Percentiles rank a stretch among this genome's conserved stretches.
Conservation (phyloP, 2,329 filamentous ascomycete genomes). For the Stemphylium lycopersici region DNA sequence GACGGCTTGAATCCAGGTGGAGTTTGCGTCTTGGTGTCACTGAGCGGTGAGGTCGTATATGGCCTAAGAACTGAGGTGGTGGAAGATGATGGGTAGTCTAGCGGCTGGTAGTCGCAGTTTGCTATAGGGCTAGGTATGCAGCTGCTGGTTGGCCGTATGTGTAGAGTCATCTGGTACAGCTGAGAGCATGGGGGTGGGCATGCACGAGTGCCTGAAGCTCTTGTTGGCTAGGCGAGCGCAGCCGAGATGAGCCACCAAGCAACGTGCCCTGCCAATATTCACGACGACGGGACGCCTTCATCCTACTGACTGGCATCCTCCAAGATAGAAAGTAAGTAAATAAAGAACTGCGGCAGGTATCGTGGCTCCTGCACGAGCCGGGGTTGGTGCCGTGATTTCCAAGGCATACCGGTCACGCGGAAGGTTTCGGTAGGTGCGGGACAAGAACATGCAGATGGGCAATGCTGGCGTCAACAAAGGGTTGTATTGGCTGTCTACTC, state of each 20-base stretch:
- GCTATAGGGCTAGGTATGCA: slow-evolving; percentile 3
- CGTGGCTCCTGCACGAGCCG: slow-evolving; percentile 9
- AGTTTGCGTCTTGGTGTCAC: too few species aligned
- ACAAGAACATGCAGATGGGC: slow-evolving; percentile 11
- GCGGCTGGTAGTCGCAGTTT: slow-evolving; percentile 3
- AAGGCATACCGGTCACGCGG: slow-evolving; percentile 23
- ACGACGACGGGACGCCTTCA: slow-evolving; percentile 14
- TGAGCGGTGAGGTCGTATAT: too few species aligned
- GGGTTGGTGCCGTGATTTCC: slow-evolving; percentile 9
- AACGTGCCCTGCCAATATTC: slow-evolving; percentile 13
- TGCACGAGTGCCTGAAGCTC: slow-evolving; percentile 7
- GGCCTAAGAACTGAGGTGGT: too few species aligned
- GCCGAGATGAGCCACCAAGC: slow-evolving; percentile 5
- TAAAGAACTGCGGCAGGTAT: not conserved
- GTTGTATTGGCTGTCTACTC: slow-evolving; percentile 9
- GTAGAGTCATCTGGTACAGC: slow-evolving; percentile 14
- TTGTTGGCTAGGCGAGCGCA: slow-evolving; percentile 8
- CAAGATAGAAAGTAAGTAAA: not conserved
- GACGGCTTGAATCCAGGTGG: too few species aligned
- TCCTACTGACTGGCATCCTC: not conserved
- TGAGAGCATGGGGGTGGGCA: not conserved
- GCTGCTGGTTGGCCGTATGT: slow-evolving; percentile 6
- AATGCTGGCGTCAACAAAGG: slow-evolving; percentile 1
- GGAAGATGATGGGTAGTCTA: not conserved
- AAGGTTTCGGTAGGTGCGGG: slow-evolving; percentile 21